These are phyloP conservation scores for Aspergillus quadrilineatus DNA, from an alignment of 2,329 filamentous ascomycete species.

Conservation along the genomic window DNA sequence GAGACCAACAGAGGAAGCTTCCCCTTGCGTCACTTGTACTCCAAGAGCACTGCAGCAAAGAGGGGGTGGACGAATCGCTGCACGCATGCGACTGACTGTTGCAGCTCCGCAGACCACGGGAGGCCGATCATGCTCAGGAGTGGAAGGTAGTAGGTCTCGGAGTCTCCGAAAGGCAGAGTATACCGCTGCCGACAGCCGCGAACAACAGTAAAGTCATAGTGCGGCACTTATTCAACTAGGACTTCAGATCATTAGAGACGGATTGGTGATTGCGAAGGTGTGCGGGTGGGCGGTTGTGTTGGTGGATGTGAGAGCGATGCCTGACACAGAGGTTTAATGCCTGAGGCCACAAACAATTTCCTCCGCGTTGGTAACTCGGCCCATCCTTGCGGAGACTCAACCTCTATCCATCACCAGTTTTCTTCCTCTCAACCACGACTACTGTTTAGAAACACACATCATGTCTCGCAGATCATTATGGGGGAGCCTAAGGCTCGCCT, in stretches of 20 bases:
- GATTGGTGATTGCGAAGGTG: no score
- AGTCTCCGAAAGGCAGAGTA: no score
- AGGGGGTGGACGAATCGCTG: neutral
- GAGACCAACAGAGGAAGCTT: neutral
- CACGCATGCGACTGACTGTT: neutral
- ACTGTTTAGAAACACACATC: conserved; percentile 6
- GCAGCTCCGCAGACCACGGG: neutral
- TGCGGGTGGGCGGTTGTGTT: no score
- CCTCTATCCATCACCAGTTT: neutral
- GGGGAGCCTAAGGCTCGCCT: conserved; percentile 37
- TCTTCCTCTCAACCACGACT: neutral
- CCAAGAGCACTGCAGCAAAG: neutral
- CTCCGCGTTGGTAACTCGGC: neutral
- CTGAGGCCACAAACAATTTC: conserved; percentile 4
- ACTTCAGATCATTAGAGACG: no score
- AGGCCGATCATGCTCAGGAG: neutral
- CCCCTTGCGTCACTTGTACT: neutral
- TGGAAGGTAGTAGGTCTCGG: no score
- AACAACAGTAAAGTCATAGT: no score
- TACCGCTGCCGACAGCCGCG: no score
- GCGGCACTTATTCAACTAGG: no score
- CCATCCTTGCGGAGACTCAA: neutral
- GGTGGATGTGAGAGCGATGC: neutral
- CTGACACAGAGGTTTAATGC: neutral
- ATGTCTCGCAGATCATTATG: conserved; percentile 39